Evolutionary conservation across 23 red algal genomes (phyloP).

Genomic region (Gracilariopsis chorda): DNA sequence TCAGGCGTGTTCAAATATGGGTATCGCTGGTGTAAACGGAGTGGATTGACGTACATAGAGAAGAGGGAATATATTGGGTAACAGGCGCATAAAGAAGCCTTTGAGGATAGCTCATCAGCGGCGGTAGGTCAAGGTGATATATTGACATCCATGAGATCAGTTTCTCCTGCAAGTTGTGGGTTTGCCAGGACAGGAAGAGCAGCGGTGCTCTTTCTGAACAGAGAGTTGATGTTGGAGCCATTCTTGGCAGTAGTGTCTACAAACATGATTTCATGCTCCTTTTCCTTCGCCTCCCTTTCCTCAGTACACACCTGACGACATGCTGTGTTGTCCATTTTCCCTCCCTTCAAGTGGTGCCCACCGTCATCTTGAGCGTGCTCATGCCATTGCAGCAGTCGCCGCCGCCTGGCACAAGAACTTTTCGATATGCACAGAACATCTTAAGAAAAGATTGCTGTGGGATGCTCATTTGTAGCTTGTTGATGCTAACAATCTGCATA

Average conservation of each 20-base stretch:
- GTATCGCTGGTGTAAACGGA: too few species aligned
- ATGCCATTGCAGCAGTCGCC: too few species aligned
- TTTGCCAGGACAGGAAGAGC: slow-evolving; percentile 83
- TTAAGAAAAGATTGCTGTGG: too few species aligned
- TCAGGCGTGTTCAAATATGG: too few species aligned
- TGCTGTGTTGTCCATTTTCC: slow-evolving; percentile 87
- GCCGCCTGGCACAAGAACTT: too few species aligned
- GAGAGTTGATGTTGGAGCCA: slow-evolving; percentile 90
- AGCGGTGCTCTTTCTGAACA: slow-evolving; percentile 94
- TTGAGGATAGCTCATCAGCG: background rate
- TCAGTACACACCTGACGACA: slow-evolving; percentile 78
- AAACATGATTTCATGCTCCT: slow-evolving; percentile 95
- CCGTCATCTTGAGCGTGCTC: too few species aligned
- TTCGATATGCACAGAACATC: too few species aligned
- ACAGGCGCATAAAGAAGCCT: slow-evolving; percentile 17
- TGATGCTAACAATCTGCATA: too few species aligned
- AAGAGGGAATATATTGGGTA: too few species aligned
- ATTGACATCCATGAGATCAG: slow-evolving; percentile 79
- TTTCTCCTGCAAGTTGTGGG: slow-evolving; percentile 46
- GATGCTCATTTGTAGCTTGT: too few species aligned
- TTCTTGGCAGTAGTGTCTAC: slow-evolving; percentile 91
- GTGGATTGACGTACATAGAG: too few species aligned
- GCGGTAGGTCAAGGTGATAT: slow-evolving; percentile 35
- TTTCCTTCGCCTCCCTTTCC: slow-evolving; percentile 94
- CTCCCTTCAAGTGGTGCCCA: too few species aligned